Percentiles rank a stretch among this genome's conserved stretches.
Evolutionary conservation across 148 eudicot genomes (phyloP).

Genomic region (Amaranthus cruentus): DNA sequence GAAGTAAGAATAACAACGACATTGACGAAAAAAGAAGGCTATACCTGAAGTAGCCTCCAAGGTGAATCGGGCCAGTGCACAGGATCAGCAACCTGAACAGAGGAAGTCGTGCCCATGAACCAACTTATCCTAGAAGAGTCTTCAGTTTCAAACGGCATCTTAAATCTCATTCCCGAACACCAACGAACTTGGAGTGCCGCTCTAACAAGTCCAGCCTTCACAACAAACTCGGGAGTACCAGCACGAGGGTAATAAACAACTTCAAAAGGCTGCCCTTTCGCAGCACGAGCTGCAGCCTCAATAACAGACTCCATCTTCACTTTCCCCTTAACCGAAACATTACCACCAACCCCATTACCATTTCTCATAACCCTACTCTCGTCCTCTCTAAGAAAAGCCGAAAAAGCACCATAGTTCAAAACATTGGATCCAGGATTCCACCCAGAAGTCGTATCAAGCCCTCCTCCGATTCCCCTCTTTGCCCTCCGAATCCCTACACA

Average conservation of each 20-base stretch:
- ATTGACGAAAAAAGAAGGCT: background rate
- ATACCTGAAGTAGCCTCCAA: conserved; percentile 94
- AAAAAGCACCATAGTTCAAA: conserved; percentile 52
- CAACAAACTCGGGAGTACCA: conserved; percentile 84
- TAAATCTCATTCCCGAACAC: conserved; percentile 84
- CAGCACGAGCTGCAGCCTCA: conserved; percentile 57
- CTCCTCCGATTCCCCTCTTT: conserved; percentile 59
- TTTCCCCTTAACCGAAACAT: conserved; percentile 35
- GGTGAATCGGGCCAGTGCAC: conserved; percentile 84
- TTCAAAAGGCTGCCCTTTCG: conserved; percentile 59
- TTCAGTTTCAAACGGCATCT: conserved; percentile 90
- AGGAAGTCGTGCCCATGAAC: conserved; percentile 78
- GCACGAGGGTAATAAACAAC: conserved; percentile 84
- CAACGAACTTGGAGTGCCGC: conserved; percentile 57
- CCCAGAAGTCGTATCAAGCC: conserved; percentile 47
- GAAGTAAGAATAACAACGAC: too few species aligned
- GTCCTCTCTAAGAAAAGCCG: conserved; percentile 52
- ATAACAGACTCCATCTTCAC: conserved; percentile 55
- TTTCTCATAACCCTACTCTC: conserved; percentile 36
- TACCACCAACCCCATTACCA: conserved; percentile 23
- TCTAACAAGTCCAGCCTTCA: conserved; percentile 59
- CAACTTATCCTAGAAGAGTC: conserved; percentile 84
- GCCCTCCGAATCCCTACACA: conserved; percentile 82
- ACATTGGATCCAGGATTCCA: conserved; percentile 56
- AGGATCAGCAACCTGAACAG: conserved; percentile 73